Conservation (phyloP, 2,329 filamentous ascomycete genomes). For the Nemania sp. region DNA sequence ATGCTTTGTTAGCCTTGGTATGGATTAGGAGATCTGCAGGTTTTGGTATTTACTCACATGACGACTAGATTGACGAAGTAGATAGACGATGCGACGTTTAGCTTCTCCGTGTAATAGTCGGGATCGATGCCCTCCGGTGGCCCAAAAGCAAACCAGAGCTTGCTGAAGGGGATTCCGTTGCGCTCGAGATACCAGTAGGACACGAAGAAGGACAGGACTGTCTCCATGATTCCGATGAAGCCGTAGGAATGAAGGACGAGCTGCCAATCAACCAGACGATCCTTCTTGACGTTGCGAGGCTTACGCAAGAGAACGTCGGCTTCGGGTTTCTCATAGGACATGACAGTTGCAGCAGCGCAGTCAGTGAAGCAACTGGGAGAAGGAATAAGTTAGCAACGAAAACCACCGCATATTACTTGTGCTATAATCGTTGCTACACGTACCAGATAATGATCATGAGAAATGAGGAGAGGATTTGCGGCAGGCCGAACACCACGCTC, state of each 20-base stretch:
- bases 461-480: slow-evolving; percentile 74
- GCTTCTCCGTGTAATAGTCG: slow-evolving; percentile 57
- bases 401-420: background rate
- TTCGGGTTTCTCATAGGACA: slow-evolving; percentile 78
- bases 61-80: slow-evolving; percentile 83
- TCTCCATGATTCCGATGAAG: slow-evolving; percentile 68
- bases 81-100: slow-evolving; percentile 71
- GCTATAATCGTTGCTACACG: background rate
- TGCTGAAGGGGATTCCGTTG: slow-evolving; percentile 66
- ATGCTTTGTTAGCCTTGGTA: background rate
- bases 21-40: background rate
- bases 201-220: slow-evolving; percentile 65
- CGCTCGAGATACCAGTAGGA: slow-evolving; percentile 68
- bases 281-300: slow-evolving; percentile 69
- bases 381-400: background rate
- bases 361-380: slow-evolving; percentile 71
- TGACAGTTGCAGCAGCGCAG: slow-evolving; percentile 70
- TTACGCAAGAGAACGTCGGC: slow-evolving; percentile 72
- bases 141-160: slow-evolving; percentile 72
- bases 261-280: slow-evolving; percentile 74
- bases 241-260: slow-evolving; percentile 75
- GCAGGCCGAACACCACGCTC: slow-evolving; percentile 72
- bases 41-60: slow-evolving; percentile 55
- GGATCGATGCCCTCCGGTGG: slow-evolving; percentile 55
- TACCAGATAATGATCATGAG: slow-evolving; percentile 71